Percentiles rank a stretch among this genome's conserved stretches.
Evolutionary conservation across 2,329 filamentous ascomycete genomes (phyloP).

Genomic region (Zelopaecilomyces penicillatus): DNA sequence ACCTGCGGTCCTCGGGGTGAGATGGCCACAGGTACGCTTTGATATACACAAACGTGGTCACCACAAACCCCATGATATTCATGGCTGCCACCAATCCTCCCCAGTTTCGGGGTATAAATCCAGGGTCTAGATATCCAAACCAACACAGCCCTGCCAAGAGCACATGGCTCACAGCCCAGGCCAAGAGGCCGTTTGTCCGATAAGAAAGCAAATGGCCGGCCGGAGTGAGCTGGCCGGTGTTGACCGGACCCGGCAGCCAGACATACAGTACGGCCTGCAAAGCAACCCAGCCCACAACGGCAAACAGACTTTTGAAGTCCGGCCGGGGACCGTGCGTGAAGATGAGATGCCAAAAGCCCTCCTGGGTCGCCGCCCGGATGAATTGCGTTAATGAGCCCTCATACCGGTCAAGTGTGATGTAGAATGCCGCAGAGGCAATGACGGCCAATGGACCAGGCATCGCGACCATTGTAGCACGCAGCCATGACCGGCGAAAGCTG

Average conservation of each 20-base stretch:
- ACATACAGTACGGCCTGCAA: conserved; percentile 7
- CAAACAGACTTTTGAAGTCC: neutral
- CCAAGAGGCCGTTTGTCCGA: conserved; percentile 32
- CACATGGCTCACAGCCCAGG: conserved; percentile 30
- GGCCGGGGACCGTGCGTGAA: conserved; percentile 2
- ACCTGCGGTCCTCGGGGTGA: conserved; percentile 33
- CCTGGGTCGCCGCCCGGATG: neutral
- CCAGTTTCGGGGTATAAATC: conserved; percentile 35
- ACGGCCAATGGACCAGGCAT: conserved; percentile 16
- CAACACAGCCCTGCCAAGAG: conserved; percentile 19
- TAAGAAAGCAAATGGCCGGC: conserved; percentile 35
- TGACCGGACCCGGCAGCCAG: conserved; percentile 8
- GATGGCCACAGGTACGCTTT: conserved; percentile 32
- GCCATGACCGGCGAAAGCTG: conserved; percentile 15
- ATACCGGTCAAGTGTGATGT: conserved; percentile 15
- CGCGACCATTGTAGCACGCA: conserved; percentile 14
- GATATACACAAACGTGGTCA: conserved; percentile 21
- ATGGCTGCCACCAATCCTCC: conserved; percentile 27
- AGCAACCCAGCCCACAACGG: conserved; percentile 5
- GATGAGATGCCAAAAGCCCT: conserved; percentile 7
- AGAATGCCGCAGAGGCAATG: conserved; percentile 14
- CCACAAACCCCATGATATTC: conserved; percentile 25
- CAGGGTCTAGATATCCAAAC: conserved; percentile 26
- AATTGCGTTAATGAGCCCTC: conserved; percentile 12
- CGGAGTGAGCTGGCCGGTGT: conserved; percentile 32